Evolutionary conservation across 139 green algal species (phyloP), one percentile per base, ranked within the genome.

Genomic region (Volvox reticuliferus): DNA sequence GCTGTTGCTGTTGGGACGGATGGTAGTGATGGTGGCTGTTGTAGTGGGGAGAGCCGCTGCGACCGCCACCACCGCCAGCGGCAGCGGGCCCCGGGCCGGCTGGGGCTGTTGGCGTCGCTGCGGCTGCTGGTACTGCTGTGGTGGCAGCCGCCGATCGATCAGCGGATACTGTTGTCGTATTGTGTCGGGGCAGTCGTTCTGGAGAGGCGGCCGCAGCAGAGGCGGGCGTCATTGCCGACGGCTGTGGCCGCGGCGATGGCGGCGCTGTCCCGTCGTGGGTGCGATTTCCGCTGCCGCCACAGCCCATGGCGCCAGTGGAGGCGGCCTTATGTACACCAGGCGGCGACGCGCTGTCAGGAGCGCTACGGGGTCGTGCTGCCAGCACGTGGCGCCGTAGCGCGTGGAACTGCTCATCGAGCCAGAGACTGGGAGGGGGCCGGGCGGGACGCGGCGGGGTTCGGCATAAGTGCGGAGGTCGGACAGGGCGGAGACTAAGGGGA

Each of bases 341-440:
- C 71, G 71, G 71, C 30, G 30, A 35, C 12, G 75, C 30, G 77
- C 28, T 24, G 63, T 55, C 28, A 2, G 69, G 55, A 9, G 36
- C 79, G 79, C 67, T 83, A 68, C 50, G 67, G 50, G 36, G 65
- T 24, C 77, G 55, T 78, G 82, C 0, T 63, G 50, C 36, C 35
- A 75, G 21, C 79, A 92, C 76, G 44, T 86, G 75, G 35, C 37
- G 36, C 37, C 73, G 79, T 36, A 92, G 88, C 79, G 44, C 22
- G 1, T 55, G 19, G 61, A 92, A 67, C 88, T 92, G 89, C 65
- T 87, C 81, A 17, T 92, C 89, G 30, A 92, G 44, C 89, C 89
- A 92, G 26, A 83, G 44, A 24, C 55, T 44, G 26, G 71, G 2
- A 63, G 55, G n/a, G 5, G 88, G 55, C 22, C n/a, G 33, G 55